These are phyloP conservation scores for Apostasia shenzhenica DNA, from an alignment of 106 monocot species.

Conservation along the genomic window DNA sequence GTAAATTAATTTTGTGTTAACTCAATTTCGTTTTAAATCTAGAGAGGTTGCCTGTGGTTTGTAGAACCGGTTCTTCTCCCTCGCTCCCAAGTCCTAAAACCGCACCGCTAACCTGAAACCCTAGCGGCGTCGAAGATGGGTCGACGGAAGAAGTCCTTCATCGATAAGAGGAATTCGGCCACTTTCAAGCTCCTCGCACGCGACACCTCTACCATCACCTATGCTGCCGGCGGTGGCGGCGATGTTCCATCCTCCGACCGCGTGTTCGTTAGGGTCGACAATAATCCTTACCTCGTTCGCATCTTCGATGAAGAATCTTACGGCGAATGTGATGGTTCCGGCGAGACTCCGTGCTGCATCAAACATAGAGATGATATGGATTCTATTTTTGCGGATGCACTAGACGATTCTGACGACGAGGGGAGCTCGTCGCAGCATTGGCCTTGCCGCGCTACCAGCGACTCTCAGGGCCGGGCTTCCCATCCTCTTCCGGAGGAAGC, in stretches of 20 bases:
- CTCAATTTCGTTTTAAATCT: no score
- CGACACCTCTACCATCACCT: conserved; percentile 23
- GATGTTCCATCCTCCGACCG: conserved; percentile 30
- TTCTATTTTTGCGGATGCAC: conserved; percentile 67
- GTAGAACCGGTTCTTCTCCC: no score
- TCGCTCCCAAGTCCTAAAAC: no score
- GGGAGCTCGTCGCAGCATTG: background rate
- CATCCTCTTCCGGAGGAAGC: conserved; percentile 43
- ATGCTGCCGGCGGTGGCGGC: background rate
- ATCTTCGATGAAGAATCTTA: conserved; percentile 20
- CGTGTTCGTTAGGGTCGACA: conserved; percentile 88
- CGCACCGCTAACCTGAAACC: no score
- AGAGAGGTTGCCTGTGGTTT: no score
- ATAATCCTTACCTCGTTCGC: conserved; percentile 40
- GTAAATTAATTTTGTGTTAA: background rate
- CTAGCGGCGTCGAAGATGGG: background rate
- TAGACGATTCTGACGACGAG: conserved; percentile 25
- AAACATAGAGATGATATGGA: conserved; percentile 4
- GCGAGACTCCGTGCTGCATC: background rate
- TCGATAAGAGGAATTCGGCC: conserved; percentile 70
- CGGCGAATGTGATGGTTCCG: no score
- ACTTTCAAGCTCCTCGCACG: conserved; percentile 73
- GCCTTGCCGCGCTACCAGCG: background rate
- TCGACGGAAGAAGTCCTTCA: conserved; percentile 63
- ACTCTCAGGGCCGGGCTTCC: background rate